phyloP scores from a whole-genome alignment of 164 flowering plant genomes.

The Chimonanthus praecox region DNA sequence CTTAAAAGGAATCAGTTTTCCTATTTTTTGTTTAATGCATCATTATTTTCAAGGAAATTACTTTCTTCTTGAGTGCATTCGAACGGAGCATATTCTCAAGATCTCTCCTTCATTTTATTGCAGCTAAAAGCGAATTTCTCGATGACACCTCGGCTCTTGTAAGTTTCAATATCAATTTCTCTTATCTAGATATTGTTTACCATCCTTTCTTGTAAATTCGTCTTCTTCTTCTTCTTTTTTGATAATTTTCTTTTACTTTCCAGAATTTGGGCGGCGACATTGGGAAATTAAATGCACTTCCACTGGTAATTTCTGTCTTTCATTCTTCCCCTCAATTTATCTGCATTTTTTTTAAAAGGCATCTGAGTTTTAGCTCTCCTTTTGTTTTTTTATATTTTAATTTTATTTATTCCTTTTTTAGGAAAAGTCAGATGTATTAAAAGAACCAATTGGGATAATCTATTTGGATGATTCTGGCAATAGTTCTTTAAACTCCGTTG shows the following conservation, averaged over 20 bases:
- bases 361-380: not conserved
- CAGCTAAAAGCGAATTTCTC: conserved; percentile 53
- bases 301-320: conserved; percentile 41
- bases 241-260: not conserved
- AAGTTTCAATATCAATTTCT: conserved; percentile 19
- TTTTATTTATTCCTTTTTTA: conserved; percentile 26
- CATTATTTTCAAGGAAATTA: not conserved
- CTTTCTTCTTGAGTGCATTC: not conserved
- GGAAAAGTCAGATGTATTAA: conserved; percentile 41
- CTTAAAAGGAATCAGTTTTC: too few relatives aligned
- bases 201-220: not conserved
- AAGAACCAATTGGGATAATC: conserved; percentile 54
- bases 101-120: conserved; percentile 9
- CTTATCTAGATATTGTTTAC: not conserved
- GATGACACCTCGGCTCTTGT: conserved; percentile 65
- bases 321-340: not conserved
- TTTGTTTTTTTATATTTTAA: not conserved
- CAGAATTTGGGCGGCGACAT: conserved; percentile 19
- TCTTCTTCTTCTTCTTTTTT: not conserved
- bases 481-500: conserved; percentile 4
- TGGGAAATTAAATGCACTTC: conserved; percentile 47
- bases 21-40: not conserved
- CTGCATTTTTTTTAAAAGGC: not conserved
- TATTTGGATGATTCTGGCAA: conserved; percentile 22
- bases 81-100: not conserved